Percentiles rank a stretch among this genome's conserved stretches.
These are phyloP conservation scores for Ricinus communis DNA, from an alignment of 345 rosid genomes.

Conservation along the genomic window DNA sequence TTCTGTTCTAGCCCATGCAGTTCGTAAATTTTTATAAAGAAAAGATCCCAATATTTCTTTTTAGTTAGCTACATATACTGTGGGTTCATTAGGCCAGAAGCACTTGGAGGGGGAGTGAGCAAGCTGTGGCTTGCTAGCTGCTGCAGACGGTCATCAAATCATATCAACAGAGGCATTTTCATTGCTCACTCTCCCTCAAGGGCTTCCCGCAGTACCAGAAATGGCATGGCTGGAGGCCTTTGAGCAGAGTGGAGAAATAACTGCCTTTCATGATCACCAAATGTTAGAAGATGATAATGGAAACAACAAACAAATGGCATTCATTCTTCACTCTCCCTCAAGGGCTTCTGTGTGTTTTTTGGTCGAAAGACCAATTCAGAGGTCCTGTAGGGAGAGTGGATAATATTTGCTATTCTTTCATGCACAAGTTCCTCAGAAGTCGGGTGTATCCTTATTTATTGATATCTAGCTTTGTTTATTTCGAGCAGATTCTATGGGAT, in stretches of 20 bases:
- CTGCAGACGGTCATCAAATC: no score
- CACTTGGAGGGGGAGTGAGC: slow-evolving; percentile 41
- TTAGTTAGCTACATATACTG: no score
- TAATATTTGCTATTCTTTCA: slow-evolving; percentile 12
- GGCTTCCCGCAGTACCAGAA: slow-evolving; percentile 20
- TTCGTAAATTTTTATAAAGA: background rate
- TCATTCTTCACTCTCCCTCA: slow-evolving; percentile 42
- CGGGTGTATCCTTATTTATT: no score
- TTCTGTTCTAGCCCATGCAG: slow-evolving; percentile 21
- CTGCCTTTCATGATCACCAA: slow-evolving; percentile 7
- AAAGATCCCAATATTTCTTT: background rate
- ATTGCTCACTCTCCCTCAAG: slow-evolving; percentile 36
- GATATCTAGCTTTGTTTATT: no score
- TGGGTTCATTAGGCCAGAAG: slow-evolving; percentile 25
- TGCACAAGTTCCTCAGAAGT: no score
- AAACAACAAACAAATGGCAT: slow-evolving; percentile 15
- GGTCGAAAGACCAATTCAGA: background rate
- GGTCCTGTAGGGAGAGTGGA: slow-evolving; percentile 29
- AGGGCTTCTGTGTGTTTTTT: slow-evolving; percentile 31
- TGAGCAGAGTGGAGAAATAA: slow-evolving; percentile 26
- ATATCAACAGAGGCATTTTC: background rate
- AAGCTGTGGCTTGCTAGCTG: slow-evolving; percentile 28
- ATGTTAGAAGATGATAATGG: no score
- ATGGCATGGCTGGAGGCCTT: slow-evolving; percentile 10
- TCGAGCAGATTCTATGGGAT: no score